Base-by-base conservation (phyloP, 306 rosid species). In the Senna siamea region DNA sequence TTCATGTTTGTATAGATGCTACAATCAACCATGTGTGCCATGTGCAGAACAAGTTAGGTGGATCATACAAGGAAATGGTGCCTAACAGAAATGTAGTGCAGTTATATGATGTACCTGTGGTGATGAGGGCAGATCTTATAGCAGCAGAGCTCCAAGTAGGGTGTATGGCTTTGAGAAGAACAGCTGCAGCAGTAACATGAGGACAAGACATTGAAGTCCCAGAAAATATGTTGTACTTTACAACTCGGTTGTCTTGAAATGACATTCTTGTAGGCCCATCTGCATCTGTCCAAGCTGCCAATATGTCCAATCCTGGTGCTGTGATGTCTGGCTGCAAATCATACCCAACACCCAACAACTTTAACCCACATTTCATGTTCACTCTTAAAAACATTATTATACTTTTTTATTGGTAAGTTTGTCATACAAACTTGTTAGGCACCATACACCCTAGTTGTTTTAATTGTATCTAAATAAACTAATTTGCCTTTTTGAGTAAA, bases 181-280 rank as follows among this genome's bases (percentile, higher is more conserved):
- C 86, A 0, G 90, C 89, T 1, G 90, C 85, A 18, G 90, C 99
- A 44, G 95, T 55, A 57, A 94, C 85, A 63, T 94, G 99, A 82
- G 99, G 97, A 71, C 97, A 89, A 32, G 99, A 84, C 99, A 94
- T 94, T 30, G 99, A 94, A 41, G 99, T 94, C 46, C 99, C 99
- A 13, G 99, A 92, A 35, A 76, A 67, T 26, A 94, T 80, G 66
- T 87, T 94, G 76, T 87, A 94, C 78, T 80, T 50, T 26, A 72
- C 95, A 12, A 92, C 82, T 73, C 97, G 79, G 28, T 80, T 74
- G 78, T 94, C 98, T 1, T n/a, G 7, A 62, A 18, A 38, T 10
- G 83, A 57, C 69, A 90, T 71, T 81, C 80, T 74, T 38, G 99
- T 87, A 13, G 99, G 99, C 3, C 97, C 80, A 72, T 92, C 88